Conservation (phyloP, 1,284 basidiomycete genomes). For the Vanrija sp. region DNA sequence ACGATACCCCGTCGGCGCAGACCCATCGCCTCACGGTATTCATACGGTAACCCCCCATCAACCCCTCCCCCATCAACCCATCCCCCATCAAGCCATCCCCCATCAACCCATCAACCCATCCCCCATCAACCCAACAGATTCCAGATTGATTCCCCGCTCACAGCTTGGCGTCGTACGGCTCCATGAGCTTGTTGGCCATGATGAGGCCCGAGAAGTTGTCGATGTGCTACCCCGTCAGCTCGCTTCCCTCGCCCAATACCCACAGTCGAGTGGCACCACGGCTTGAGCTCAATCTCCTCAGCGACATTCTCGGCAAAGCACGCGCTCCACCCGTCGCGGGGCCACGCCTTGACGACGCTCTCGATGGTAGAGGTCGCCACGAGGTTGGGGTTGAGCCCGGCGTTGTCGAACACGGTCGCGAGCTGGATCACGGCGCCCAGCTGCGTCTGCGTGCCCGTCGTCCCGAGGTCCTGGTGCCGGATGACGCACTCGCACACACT, state of each 20-base stretch:
- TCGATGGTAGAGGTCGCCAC: conserved; percentile 18
- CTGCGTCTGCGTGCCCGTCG: conserved; percentile 40
- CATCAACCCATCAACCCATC: no score
- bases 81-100: no score
- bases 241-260: no score
- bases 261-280: conserved; percentile 9
- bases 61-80: no score
- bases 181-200: conserved; percentile 7
- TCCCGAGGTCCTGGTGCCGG: conserved; percentile 59
- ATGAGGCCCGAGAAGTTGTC: conserved; percentile 3
- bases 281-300: conserved; percentile 23
- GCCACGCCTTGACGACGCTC: conserved; percentile 12
- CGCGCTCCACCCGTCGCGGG: conserved; percentile 22
- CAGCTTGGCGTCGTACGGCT: conserved; percentile 3
- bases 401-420: conserved; percentile 26
- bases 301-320: conserved; percentile 25
- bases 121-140: no score
- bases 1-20: no score
- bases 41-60: no score
- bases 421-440: conserved; percentile 20
- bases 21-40: no score
- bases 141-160: no score
- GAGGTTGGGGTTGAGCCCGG: conserved; percentile 12
- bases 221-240: background rate
- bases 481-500: conserved; percentile 59